phyloP scores from a whole-genome alignment of 2,329 filamentous ascomycete genomes.

The Colletotrichum horii region DNA sequence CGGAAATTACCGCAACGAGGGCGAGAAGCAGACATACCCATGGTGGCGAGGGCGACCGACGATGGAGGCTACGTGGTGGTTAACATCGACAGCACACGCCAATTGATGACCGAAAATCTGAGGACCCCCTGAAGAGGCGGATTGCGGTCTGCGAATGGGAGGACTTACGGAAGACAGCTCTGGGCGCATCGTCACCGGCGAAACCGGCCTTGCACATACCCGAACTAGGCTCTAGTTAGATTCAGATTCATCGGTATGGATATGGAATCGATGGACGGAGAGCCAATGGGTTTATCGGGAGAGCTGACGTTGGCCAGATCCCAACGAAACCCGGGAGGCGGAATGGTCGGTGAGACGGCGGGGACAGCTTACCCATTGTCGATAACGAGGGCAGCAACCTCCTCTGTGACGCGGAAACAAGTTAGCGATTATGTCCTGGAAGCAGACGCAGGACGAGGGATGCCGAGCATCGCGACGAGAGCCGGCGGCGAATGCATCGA shows the following conservation, averaged over 20 bases:
- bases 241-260: not conserved
- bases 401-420: slow-evolving; percentile 70
- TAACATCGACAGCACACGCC: slow-evolving; percentile 30
- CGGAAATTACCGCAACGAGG: not conserved
- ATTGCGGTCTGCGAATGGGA: slow-evolving; percentile 28
- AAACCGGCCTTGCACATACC: slow-evolving; percentile 99
- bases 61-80: slow-evolving; percentile 79
- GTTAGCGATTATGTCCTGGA: slow-evolving; percentile 42
- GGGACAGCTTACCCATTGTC: slow-evolving; percentile 97
- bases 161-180: slow-evolving; percentile 99
- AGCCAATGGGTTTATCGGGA: slow-evolving; percentile 19
- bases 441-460: not conserved
- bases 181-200: slow-evolving; percentile 99
- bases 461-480: slow-evolving; percentile 11
- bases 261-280: slow-evolving; percentile 4
- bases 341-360: slow-evolving; percentile 40
- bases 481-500: not conserved
- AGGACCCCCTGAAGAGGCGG: not conserved
- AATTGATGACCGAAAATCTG: not conserved
- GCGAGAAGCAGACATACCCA: slow-evolving; percentile 73
- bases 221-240: slow-evolving; percentile 72
- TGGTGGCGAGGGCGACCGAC: slow-evolving; percentile 99
- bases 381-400: slow-evolving; percentile 99
- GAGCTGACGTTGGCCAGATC: not conserved
- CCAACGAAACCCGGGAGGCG: slow-evolving; percentile 7